These are phyloP conservation scores for Taphrina deformans DNA, from an alignment of 1,139 yeast genomes.

Conservation along the genomic window DNA sequence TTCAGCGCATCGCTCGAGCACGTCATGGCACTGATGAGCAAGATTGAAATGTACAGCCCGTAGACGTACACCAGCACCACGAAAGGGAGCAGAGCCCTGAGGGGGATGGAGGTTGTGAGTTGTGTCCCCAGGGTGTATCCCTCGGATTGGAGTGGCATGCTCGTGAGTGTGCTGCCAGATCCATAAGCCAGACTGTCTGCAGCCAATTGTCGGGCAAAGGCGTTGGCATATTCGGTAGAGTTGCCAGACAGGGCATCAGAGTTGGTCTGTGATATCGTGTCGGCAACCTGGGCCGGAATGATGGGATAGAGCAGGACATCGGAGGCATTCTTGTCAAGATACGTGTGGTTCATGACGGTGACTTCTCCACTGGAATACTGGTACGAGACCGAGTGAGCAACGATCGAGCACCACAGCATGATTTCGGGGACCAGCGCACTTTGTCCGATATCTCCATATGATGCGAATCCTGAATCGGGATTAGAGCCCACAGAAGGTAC, in stretches of 20 bases:
- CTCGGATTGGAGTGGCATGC: not conserved
- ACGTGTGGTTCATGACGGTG: not conserved
- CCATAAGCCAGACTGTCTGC: constrained; percentile 4
- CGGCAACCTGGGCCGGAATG: not conserved
- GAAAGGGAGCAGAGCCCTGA: not conserved
- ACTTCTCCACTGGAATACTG: not conserved
- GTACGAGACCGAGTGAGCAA: not conserved
- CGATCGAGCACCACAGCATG: constrained; percentile 1
- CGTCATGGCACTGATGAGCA: constrained; percentile 3
- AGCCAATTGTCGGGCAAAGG: not conserved
- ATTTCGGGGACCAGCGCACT: not conserved
- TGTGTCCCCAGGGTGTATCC: constrained; percentile 1
- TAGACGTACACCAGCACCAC: not conserved
- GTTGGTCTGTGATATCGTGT: constrained; percentile 1
- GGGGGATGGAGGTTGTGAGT: not conserved
- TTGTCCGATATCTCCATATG: not conserved
- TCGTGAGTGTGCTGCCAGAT: not conserved
- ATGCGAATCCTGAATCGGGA: not conserved
- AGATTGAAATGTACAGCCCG: not conserved
- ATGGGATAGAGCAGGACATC: not conserved
- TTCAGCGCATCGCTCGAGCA: not conserved
- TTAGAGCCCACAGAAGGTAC: not conserved
- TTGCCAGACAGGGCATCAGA: not conserved
- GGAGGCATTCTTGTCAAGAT: not conserved
- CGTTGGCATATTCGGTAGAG: not conserved